Evolutionary conservation across 345 rosid species (phyloP).

Genomic region (Melaleuca alternifolia): DNA sequence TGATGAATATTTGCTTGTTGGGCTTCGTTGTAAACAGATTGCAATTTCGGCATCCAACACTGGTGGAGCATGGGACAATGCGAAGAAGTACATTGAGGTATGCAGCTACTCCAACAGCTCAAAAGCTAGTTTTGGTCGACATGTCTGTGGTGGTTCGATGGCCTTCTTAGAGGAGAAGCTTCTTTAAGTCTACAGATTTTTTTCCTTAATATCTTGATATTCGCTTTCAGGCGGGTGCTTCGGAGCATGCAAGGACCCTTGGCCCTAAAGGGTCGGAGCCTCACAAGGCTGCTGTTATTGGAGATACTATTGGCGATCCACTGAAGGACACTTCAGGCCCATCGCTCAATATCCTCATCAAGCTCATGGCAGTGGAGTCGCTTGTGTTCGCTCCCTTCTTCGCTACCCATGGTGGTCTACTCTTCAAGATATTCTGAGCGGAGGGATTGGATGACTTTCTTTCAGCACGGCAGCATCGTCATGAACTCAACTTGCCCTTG

Average conservation of each 20-base stretch:
- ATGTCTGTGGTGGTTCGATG: neutral
- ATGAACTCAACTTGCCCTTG: neutral
- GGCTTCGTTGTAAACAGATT: neutral
- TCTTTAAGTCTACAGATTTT: neutral
- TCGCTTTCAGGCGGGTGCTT: constrained; percentile 9
- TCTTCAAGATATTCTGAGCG: constrained; percentile 20
- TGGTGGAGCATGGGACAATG: constrained; percentile 16
- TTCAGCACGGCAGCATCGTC: neutral
- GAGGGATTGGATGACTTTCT: neutral
- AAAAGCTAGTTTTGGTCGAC: neutral
- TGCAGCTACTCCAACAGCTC: neutral
- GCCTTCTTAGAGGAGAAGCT: neutral
- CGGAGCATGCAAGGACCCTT: constrained; percentile 9
- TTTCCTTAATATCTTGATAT: neutral
- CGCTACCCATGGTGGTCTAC: constrained; percentile 31
- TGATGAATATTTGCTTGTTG: neutral
- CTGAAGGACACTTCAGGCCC: constrained; percentile 24
- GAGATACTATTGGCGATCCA: constrained; percentile 8
- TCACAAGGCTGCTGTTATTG: constrained; percentile 16
- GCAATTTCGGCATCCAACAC: constrained; percentile 12
- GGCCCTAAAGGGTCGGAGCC: constrained; percentile 12
- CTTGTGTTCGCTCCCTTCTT: constrained; percentile 43
- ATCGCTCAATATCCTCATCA: constrained; percentile 36
- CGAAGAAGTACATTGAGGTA: constrained; percentile 14
- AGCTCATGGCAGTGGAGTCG: constrained; percentile 40